These are phyloP conservation scores for Coffea eugenioides DNA, from an alignment of 257 asterid species.

Conservation along the genomic window DNA sequence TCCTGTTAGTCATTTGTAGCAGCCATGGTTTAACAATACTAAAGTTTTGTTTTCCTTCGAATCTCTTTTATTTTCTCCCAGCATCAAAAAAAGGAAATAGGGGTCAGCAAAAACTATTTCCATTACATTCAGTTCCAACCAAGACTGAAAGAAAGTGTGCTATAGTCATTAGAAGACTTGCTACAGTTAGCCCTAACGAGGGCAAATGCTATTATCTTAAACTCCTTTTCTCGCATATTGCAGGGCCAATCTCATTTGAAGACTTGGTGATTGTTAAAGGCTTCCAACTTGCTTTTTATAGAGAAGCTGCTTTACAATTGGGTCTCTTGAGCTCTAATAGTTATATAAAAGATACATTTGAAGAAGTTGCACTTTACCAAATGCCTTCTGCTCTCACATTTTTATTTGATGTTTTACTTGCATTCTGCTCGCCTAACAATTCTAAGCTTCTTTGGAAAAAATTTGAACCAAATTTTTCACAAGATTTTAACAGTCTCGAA, in stretches of 20 bases:
- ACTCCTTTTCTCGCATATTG: not conserved
- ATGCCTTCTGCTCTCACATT: not conserved
- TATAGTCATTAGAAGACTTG: not conserved
- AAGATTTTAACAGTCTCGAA: not conserved
- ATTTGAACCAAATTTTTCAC: not conserved
- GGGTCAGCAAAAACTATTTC: no score
- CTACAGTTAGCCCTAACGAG: not conserved
- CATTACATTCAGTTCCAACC: no score
- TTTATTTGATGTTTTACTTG: not conserved
- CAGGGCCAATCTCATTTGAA: not conserved
- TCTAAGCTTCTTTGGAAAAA: not conserved
- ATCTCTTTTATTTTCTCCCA: no score
- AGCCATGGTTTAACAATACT: no score
- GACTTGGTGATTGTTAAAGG: not conserved
- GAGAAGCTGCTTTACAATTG: not conserved
- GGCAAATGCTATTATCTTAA: not conserved
- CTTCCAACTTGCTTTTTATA: rapidly evolving
- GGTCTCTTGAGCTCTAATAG: not conserved
- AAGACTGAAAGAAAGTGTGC: not conserved
- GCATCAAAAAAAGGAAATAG: no score
- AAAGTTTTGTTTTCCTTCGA: no score
- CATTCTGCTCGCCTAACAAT: not conserved
- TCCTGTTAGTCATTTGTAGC: no score
- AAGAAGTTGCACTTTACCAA: not conserved
- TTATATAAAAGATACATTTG: not conserved